Evolutionary conservation across 768 basidiomycete genomes (phyloP), one percentile per base, ranked within the genome.

Genomic region (Russula olivacea): DNA sequence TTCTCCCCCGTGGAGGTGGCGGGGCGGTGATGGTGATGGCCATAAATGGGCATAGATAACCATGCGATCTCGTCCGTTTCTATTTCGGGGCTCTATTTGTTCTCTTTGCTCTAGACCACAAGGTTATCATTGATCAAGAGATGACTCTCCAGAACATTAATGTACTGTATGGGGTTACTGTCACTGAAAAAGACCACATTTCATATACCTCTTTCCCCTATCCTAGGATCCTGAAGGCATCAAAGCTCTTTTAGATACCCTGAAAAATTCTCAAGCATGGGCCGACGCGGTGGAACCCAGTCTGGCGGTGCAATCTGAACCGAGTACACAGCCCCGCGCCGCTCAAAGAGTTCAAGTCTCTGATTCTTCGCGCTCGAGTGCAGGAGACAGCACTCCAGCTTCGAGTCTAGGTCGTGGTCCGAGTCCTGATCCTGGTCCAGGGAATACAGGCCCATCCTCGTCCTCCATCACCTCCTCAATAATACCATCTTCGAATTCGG

Each of bases 241-340:
- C 53, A 81, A 83, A 68, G 84, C 88, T 30, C 78, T 93, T 28
- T 80, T 93, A 19, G 87, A 91, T 58, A 82, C 83, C 65, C 76
- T 92, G 14, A 78, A 82, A 55, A 73, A 79, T 3, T 91, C 90
- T 4, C 79, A 83, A 68, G 87, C 84, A 25, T 91, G 87, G 88
- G 81, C 86, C 68, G 78, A 85, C 54, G 70, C 77, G 1, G 66
- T 76, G 17, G 71, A 54, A 54, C 54, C 70, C 47, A 53, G 34
- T 43, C 60, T 43, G 36, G 56, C 43, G 57, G 43, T 40, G 25
- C 45, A 58, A 36, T 36, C 36, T 36, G 36, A 47, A 47, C 45
- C 45, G 52, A 56, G 25, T 50, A 59, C 66, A 50, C 53, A 50
- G 51, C 41, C 59, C 28, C 45, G n/a, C 21, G 17, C 41, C 41